These are phyloP conservation scores for Trapa incisa DNA, from an alignment of 345 rosid species.

Conservation along the genomic window DNA sequence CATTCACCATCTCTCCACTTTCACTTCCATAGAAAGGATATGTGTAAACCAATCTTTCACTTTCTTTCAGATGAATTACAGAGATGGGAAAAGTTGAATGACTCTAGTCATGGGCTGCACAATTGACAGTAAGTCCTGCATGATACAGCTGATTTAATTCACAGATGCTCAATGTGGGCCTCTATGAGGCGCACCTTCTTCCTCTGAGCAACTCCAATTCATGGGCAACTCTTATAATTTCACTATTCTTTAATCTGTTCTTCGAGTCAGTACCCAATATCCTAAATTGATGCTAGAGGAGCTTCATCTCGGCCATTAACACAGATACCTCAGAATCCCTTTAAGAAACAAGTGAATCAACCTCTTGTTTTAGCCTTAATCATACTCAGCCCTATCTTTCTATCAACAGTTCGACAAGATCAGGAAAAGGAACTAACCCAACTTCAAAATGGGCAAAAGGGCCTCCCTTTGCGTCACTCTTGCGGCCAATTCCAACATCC, in stretches of 20 bases:
- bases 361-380: slow-evolving; percentile 33
- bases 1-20: too few relatives aligned
- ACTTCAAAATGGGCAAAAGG: slow-evolving; percentile 34
- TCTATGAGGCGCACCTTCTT: slow-evolving; percentile 19
- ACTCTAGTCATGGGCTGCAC: too few relatives aligned
- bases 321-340: slow-evolving; percentile 10
- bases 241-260: slow-evolving; percentile 36
- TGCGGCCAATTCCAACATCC: slow-evolving; percentile 40
- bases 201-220: slow-evolving; percentile 40
- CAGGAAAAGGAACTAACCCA: slow-evolving; percentile 25
- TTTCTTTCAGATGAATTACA: too few relatives aligned
- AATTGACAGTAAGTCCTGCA: too few relatives aligned
- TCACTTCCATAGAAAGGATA: too few relatives aligned
- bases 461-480: slow-evolving; percentile 42
- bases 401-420: not conserved
- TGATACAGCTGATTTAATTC: too few relatives aligned
- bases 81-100: too few relatives aligned
- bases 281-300: slow-evolving; percentile 63
- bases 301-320: slow-evolving; percentile 19
- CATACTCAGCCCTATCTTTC: not conserved
- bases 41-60: too few relatives aligned
- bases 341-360: slow-evolving; percentile 42
- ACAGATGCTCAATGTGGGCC: slow-evolving; percentile 25
- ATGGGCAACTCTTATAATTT: slow-evolving; percentile 32
- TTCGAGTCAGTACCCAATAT: slow-evolving; percentile 34